These are phyloP conservation scores for Oleoguttula mirabilis DNA, from an alignment of 495 filamentous ascomycete genomes.

Conservation along the genomic window DNA sequence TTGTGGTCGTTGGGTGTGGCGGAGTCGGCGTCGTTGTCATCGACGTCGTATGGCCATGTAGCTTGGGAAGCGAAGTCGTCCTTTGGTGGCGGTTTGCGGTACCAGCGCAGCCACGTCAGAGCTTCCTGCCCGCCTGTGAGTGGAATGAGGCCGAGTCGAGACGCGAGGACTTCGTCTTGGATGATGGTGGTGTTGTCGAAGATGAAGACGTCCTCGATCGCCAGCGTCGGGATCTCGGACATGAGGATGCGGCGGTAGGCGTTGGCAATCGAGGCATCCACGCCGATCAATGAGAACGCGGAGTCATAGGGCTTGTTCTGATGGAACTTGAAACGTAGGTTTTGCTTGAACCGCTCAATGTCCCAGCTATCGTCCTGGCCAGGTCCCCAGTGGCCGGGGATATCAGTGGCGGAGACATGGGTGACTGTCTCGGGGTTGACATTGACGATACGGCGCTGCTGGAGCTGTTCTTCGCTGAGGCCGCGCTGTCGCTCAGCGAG, in stretches of 20 bases:
- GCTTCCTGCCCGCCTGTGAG: slow-evolving; percentile 65
- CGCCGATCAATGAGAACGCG: slow-evolving; percentile 79
- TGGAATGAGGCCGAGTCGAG: slow-evolving; percentile 80
- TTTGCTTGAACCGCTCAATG: slow-evolving; percentile 59
- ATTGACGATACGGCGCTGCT: slow-evolving; percentile 55
- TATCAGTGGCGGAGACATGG: slow-evolving; percentile 77
- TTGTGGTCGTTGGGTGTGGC: slow-evolving; percentile 57
- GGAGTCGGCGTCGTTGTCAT: slow-evolving; percentile 37
- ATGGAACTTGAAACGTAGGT: slow-evolving; percentile 69
- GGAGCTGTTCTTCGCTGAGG: slow-evolving; percentile 22
- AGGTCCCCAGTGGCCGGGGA: slow-evolving; percentile 69
- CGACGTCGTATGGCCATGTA: slow-evolving; percentile 5
- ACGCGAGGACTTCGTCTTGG: slow-evolving; percentile 89
- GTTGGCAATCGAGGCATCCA: slow-evolving; percentile 90
- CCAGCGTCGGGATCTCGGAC: slow-evolving; percentile 85
- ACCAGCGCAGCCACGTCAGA: slow-evolving; percentile 70
- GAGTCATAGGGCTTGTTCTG: slow-evolving; percentile 59
- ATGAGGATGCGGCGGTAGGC: slow-evolving; percentile 96
- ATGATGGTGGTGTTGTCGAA: slow-evolving; percentile 94
- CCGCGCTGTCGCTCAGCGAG: slow-evolving; percentile 5
- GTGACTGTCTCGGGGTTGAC: slow-evolving; percentile 81
- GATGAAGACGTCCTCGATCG: slow-evolving; percentile 84
- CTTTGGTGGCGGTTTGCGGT: slow-evolving; percentile 38
- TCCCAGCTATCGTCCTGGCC: slow-evolving; percentile 85
- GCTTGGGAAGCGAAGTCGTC: slow-evolving; percentile 31